Evolutionary conservation across 768 basidiomycete species (phyloP).

Genomic region (Floccularia luteovirens): DNA sequence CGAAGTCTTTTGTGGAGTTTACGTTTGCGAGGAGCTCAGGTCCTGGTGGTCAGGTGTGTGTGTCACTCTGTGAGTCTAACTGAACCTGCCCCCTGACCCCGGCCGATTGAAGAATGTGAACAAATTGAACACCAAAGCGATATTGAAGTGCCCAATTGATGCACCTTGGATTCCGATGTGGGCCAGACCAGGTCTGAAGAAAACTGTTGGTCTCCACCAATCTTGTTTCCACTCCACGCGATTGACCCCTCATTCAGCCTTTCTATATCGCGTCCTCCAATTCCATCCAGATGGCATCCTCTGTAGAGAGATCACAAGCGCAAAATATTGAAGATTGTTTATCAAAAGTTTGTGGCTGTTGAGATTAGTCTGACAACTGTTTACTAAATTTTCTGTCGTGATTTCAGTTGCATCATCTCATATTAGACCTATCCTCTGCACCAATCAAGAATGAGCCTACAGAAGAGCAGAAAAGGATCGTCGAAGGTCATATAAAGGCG

Average conservation of each 20-base stretch:
- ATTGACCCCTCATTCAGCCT: constrained; percentile 30
- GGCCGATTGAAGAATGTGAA: constrained; percentile 61
- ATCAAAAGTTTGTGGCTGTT: constrained; percentile 37
- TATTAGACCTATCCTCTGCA: constrained; percentile 38
- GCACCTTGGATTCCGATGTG: constrained; percentile 64
- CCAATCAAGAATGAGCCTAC: constrained; percentile 47
- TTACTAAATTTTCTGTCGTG: constrained; percentile 3
- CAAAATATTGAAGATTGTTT: constrained; percentile 72
- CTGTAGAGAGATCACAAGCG: constrained; percentile 65
- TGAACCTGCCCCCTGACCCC: background rate
- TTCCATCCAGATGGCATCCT: constrained; percentile 64
- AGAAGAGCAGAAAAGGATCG: constrained; percentile 46
- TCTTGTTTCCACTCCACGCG: background rate
- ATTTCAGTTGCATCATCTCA: constrained; percentile 43
- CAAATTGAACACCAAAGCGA: constrained; percentile 82
- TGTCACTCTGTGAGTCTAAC: background rate
- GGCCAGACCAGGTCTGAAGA: constrained; percentile 37
- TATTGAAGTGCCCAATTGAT: constrained; percentile 49
- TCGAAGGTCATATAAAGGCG: constrained; percentile 32
- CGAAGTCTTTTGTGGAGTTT: constrained; percentile 48
- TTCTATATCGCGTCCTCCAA: constrained; percentile 62
- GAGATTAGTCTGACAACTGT: background rate
- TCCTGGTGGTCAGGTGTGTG: constrained; percentile 72
- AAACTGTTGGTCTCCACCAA: constrained; percentile 28
- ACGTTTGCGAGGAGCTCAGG: constrained; percentile 76